These are phyloP conservation scores for Phytophthora pisi DNA, from an alignment of 352 stramenopile genomes.

Conservation along the genomic window DNA sequence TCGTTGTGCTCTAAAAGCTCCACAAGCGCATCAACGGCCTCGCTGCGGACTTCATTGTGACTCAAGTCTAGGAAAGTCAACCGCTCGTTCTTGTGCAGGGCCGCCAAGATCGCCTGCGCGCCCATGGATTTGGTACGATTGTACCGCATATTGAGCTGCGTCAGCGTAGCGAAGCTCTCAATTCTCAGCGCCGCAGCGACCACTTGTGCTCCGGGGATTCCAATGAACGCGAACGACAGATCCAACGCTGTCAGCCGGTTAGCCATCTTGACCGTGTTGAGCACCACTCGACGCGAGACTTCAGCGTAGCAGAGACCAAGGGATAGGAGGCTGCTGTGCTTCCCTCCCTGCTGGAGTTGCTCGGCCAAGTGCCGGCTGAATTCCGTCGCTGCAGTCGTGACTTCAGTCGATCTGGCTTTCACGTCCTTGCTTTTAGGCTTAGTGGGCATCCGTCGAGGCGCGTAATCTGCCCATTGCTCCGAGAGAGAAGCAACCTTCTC, in stretches of 20 bases:
- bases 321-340: conserved; percentile 16
- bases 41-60: conserved; percentile 44
- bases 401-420: conserved; percentile 8
- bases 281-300: conserved; percentile 30
- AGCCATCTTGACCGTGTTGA: conserved; percentile 38
- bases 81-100: conserved; percentile 29
- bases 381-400: conserved; percentile 17
- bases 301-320: conserved; percentile 21
- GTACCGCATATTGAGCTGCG: conserved; percentile 36
- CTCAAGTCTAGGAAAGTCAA: conserved; percentile 40
- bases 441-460: neutral
- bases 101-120: conserved; percentile 22
- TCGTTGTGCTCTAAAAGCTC: conserved; percentile 31
- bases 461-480: conserved; percentile 7
- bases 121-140: conserved; percentile 46
- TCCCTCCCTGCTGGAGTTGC: conserved; percentile 16
- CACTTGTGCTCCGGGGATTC: conserved; percentile 38
- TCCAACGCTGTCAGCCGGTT: conserved; percentile 36
- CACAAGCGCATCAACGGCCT: conserved; percentile 20
- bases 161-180: conserved; percentile 37
- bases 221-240: conserved; percentile 50
- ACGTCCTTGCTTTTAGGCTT: neutral
- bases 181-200: conserved; percentile 43
- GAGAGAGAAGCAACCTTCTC: neutral
- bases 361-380: conserved; percentile 25